Conservation (phyloP, 345 rosid genomes). For the Gossypium sturtianum region DNA sequence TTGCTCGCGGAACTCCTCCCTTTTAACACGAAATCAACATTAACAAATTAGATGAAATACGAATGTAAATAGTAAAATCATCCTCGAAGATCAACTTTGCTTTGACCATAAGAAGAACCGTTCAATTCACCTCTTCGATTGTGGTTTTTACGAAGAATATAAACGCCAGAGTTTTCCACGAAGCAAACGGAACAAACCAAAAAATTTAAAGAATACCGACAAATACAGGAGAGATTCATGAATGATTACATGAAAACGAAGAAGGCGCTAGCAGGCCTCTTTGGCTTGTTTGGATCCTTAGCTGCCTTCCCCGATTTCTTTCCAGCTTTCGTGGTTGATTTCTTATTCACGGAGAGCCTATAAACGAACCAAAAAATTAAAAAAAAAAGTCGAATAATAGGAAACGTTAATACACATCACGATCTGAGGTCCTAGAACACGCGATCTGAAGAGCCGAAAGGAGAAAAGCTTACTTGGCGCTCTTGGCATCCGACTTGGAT, state of each 20-base stretch:
- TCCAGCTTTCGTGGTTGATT: slow-evolving; percentile 27
- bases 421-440: slow-evolving; percentile 34
- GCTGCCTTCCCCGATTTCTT: slow-evolving; percentile 38
- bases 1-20: slow-evolving; percentile 88
- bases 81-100: background rate
- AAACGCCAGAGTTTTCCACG: slow-evolving; percentile 10
- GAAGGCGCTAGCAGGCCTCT: slow-evolving; percentile 75
- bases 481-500: slow-evolving; percentile 69
- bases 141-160: slow-evolving; percentile 10
- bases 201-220: background rate
- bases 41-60: background rate
- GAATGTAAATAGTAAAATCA: background rate
- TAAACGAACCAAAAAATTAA: background rate
- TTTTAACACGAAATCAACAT: slow-evolving; percentile 13
- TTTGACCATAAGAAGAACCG: background rate
- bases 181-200: background rate
- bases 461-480: slow-evolving; percentile 48
- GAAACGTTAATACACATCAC: background rate
- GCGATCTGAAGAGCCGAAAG: background rate
- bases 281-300: slow-evolving; percentile 69
- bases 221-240: background rate
- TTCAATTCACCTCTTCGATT: slow-evolving; percentile 10
- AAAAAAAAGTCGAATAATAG: background rate
- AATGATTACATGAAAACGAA: slow-evolving; percentile 78
- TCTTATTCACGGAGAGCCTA: slow-evolving; percentile 62